These are phyloP conservation scores for Lyophyllum atratum DNA, from an alignment of 768 basidiomycete species.

Conservation along the genomic window DNA sequence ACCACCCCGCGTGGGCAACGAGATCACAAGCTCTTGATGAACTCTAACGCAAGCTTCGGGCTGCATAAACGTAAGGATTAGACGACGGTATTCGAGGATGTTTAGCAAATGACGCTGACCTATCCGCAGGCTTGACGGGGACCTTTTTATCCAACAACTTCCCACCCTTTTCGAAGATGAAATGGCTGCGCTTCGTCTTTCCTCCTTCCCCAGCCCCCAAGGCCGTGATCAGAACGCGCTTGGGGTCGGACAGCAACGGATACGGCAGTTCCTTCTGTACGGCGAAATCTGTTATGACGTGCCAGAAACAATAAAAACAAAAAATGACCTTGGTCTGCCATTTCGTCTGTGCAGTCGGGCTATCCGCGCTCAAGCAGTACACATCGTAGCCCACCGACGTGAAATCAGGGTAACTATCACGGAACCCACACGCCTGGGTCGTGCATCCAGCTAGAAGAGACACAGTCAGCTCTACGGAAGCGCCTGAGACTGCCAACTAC, in stretches of 20 bases:
- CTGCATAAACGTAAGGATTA: slow-evolving; percentile 31
- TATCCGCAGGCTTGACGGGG: slow-evolving; percentile 86
- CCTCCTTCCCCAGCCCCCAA: slow-evolving; percentile 81
- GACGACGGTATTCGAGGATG: background rate
- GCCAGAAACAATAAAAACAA: background rate
- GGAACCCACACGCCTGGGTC: slow-evolving; percentile 88
- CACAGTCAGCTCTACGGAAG: background rate
- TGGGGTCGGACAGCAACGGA: slow-evolving; percentile 86
- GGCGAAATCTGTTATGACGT: background rate
- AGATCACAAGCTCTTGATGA: slow-evolving; percentile 51
- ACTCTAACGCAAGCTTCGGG: slow-evolving; percentile 62
- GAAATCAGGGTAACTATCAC: slow-evolving; percentile 82
- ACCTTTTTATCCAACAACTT: slow-evolving; percentile 83
- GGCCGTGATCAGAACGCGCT: slow-evolving; percentile 73
- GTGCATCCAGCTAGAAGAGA: slow-evolving; percentile 77
- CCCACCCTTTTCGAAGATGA: slow-evolving; percentile 91
- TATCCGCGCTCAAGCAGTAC: slow-evolving; percentile 84
- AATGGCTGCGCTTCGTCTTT: slow-evolving; percentile 90
- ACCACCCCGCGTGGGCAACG: background rate
- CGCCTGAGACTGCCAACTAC: slow-evolving; percentile 23
- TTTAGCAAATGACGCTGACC: slow-evolving; percentile 42
- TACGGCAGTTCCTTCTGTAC: slow-evolving; percentile 82
- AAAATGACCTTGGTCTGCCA: slow-evolving; percentile 82
- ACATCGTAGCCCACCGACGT: slow-evolving; percentile 66
- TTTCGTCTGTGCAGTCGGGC: slow-evolving; percentile 70